phyloP scores from a whole-genome alignment of 129 eudicot species.

The Dittrichia graveolens region DNA sequence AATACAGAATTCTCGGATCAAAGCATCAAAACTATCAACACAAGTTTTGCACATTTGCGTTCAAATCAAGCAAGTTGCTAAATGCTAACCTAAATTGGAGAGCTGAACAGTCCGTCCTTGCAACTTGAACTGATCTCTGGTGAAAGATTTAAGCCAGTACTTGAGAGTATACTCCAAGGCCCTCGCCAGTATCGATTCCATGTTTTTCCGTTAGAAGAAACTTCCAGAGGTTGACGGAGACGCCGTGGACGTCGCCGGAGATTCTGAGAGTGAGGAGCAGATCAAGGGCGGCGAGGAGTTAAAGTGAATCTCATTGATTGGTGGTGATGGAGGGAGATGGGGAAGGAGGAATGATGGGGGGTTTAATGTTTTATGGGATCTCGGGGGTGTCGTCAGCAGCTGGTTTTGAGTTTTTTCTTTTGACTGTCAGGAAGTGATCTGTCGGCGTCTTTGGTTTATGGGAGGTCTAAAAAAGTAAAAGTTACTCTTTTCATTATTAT shows the following conservation, averaged over 20 bases:
- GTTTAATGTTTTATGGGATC: conserved; percentile 2
- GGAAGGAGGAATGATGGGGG: conserved; percentile 14
- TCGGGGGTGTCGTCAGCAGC: conserved; percentile 34
- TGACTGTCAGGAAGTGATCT: conserved; percentile 35
- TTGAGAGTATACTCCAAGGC: conserved; percentile 92
- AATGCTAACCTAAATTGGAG: conserved; percentile 70
- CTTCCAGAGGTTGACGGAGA: conserved; percentile 8
- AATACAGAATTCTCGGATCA: conserved; percentile 10
- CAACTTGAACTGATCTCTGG: conserved; percentile 95
- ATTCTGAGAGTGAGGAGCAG: conserved; percentile 1
- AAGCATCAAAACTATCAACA: conserved; percentile 18
- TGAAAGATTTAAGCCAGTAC: conserved; percentile 94
- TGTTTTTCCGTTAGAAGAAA: neutral
- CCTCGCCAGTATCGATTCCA: conserved; percentile 93
- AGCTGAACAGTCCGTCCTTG: conserved; percentile 92
- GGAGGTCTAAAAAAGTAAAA: conserved; percentile 9
- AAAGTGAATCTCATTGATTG: conserved; percentile 15
- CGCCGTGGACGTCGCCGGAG: conserved; percentile 25
- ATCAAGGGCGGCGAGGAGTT: conserved; percentile 13
- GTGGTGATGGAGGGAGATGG: neutral
- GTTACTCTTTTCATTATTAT: neutral
- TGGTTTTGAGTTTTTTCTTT: conserved; percentile 1
- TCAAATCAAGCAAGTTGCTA: conserved; percentile 16
- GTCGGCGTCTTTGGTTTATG: conserved; percentile 33
- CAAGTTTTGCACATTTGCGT: conserved; percentile 12